These are phyloP conservation scores for Paecilomyces dactylethromorphus DNA, from an alignment of 2,329 filamentous ascomycete genomes.

Conservation along the genomic window DNA sequence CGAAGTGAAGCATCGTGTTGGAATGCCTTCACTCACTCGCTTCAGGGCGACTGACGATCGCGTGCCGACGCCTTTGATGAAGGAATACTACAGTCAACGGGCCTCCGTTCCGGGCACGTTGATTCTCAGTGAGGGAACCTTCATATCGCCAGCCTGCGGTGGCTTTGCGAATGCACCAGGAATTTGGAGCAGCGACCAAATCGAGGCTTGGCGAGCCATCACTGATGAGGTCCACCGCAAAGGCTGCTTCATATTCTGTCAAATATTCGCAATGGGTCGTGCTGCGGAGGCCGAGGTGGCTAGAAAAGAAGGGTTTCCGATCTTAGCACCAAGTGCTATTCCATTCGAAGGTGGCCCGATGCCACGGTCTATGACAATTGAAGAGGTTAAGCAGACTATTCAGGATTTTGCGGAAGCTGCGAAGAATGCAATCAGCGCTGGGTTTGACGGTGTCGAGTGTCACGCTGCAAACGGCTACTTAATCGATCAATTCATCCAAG, in stretches of 20 bases:
- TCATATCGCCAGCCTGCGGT: constrained; percentile 42
- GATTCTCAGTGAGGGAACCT: constrained; percentile 53
- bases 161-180: constrained; percentile 50
- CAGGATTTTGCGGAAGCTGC: neutral
- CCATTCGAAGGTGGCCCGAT: neutral
- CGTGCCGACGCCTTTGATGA: constrained; percentile 37
- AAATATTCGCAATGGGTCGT: constrained; percentile 58
- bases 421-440: constrained; percentile 47
- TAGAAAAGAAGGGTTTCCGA: constrained; percentile 4
- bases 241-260: constrained; percentile 54
- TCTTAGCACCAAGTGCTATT: neutral
- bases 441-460: constrained; percentile 71
- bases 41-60: constrained; percentile 45
- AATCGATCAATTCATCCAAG: constrained; percentile 61
- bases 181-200: constrained; percentile 50
- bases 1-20: constrained; percentile 42
- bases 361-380: neutral
- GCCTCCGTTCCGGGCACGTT: constrained; percentile 49
- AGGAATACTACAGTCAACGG: constrained; percentile 51
- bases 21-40: constrained; percentile 55
- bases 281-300: constrained; percentile 37
- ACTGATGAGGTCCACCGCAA: constrained; percentile 59
- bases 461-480: constrained; percentile 75
- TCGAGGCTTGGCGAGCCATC: constrained; percentile 54
- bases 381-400: neutral